Percentiles rank a stretch among this genome's conserved stretches.
These are phyloP conservation scores for Termitomyces sp. DNA, from an alignment of 768 basidiomycete species.

Conservation along the genomic window DNA sequence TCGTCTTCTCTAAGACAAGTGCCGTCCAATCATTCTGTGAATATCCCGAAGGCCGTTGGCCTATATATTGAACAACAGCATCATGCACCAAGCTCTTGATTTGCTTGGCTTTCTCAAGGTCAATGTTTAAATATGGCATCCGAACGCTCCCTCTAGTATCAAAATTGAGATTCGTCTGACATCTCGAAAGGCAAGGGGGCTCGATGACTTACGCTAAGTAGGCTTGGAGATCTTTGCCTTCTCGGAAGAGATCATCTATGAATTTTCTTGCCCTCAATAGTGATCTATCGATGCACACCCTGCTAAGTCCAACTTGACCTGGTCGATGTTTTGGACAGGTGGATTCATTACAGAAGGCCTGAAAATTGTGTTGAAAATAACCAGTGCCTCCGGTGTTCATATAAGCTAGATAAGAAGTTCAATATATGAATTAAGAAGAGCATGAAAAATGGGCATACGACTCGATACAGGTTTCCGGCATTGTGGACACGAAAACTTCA, in stretches of 20 bases:
- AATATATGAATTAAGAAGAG: background rate
- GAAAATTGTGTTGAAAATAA: slow-evolving; percentile 15
- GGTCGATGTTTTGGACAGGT: background rate
- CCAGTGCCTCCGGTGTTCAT: slow-evolving; percentile 16
- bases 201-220: slow-evolving; percentile 1
- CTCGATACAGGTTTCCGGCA: slow-evolving; percentile 1
- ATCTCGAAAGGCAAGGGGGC: background rate
- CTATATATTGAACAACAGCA: background rate
- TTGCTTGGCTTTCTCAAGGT: slow-evolving; percentile 1
- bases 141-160: slow-evolving; percentile 5
- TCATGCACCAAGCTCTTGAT: slow-evolving; percentile 1
- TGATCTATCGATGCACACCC: background rate
- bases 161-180: background rate
- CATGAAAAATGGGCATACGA: background rate
- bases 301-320: background rate
- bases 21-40: background rate
- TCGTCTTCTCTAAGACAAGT: background rate
- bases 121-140: slow-evolving; percentile 1
- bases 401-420: background rate
- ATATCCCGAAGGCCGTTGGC: background rate
- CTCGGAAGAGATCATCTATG: slow-evolving; percentile 15
- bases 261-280: slow-evolving; percentile 10
- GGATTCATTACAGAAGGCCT: slow-evolving; percentile 10
- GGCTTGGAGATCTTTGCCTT: background rate
- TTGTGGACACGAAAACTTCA: slow-evolving; percentile 2